Evolutionary conservation across 495 filamentous ascomycete species (phyloP), one percentile per base, ranked within the genome.

Genomic region (Staphylotrichum tortipilum): DNA sequence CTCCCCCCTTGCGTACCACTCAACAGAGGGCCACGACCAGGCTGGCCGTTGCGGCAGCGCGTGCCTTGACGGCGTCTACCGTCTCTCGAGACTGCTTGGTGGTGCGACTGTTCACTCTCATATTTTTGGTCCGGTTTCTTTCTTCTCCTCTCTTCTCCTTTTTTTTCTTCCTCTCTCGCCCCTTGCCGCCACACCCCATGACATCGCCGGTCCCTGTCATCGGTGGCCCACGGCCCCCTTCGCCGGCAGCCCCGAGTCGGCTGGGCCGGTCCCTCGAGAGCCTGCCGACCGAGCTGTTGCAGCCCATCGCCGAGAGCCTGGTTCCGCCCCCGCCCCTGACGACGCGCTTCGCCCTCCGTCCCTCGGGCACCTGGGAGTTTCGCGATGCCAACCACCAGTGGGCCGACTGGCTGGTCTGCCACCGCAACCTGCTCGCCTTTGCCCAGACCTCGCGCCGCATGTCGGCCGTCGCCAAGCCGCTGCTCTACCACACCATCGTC

Each of bases 401-500:
- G 55, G 51, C 54, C 6, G 53, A 56, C 41, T 66, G 59, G 59
- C 53, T 55, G 15, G 39, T 29, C 17, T 44, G 47, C 53, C 61
- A 62, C 51, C 19, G 40, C 28, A 37, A 53, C 26, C 49, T 66
- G 41, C 38, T 64, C 19, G 23, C 55, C 2, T 56, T 66, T 29
- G 61, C 59, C 44, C 55, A 54, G 53, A 63, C 61, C 6, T 66
- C 61, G 12, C 58, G 44, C 24, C 59, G 59, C 49, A 58, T 66
- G 59, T 56, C 57, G 22, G 54, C 57, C 57, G 42, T 66, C 44
- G 55, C 59, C 34, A 56, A 50, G 51, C 63, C 61, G 7, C 36
- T 59, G 23, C 59, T 66, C 15, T 66, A 55, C 51, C 59, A 60
- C 49, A 62, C 57, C 37, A 39, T 66, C 48, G 53, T 66, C 43